Evolutionary conservation across 2,329 filamentous ascomycete species (phyloP), one percentile per base, ranked within the genome.

Genomic region (Diaporthe citrichinensis): DNA sequence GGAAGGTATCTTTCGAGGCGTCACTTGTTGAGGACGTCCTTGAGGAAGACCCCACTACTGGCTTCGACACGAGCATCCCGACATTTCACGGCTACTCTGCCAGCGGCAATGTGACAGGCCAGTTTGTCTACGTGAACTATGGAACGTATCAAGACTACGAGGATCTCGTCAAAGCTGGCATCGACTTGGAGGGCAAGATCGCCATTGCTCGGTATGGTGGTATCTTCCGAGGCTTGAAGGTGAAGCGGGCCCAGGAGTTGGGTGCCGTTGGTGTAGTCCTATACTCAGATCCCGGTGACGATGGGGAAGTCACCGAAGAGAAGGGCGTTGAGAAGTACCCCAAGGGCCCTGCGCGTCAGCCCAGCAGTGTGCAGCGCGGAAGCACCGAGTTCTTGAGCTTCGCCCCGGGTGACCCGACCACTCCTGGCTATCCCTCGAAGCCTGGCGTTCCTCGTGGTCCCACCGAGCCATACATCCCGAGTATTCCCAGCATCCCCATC

Each of bases 11-110:
- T n/a, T 98, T 93, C 80, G 92, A 95, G 81, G 96, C 96, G 0
- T 92, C 91, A 1, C 85, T 98, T 55, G 92, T 94, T 79, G 97
- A 99, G 83, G 95, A 98, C 81, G 89, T 96, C 2, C 86, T 98
- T 7, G 89, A 95, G 0, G 93, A 98, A 71, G 97, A 99, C 82
- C 90, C 92, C 4, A 97, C 95, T 0, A 95, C 92, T 25, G 90
- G 92, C 31, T 86, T 95, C 61, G 84, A 90, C 14, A 90, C 95
- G 80, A 89, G 95, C 41, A 90, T 98, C 34, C 94, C 94, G 8
- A 94, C 92, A 0, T 97, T 96, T 84, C 93, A 97, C 78, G 95
- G 94, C 15, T 97, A 97, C 81, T 95, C 94, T 1, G 94, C 94
- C 0, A 93, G 87, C 46, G 95, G 95, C 0, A 94, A 94, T 81